Base-by-base conservation (phyloP, 148 eudicot species). In the Talinum fruticosum region DNA sequence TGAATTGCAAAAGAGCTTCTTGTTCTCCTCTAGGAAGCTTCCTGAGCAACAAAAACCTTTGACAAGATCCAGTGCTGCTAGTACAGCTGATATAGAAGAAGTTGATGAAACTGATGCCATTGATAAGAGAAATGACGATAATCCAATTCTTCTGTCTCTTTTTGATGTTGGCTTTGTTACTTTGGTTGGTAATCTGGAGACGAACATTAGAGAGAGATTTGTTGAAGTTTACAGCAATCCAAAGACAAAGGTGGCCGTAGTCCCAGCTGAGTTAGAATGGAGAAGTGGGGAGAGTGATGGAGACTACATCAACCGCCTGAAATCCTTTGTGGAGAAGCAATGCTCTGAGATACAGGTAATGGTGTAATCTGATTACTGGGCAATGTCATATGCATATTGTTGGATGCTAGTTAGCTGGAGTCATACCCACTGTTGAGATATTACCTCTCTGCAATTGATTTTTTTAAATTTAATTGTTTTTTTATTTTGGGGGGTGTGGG, bases 271-370 rank as follows among this genome's bases (percentile, higher is more conserved):
- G 66, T 73, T 96, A 66, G 99, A 96, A 77, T 89, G 84, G 78
- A 88, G 78, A 78, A 86, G 85, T 77, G 92, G 87, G 73, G 99
- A 96, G 83, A 89, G 73, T 78, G 98, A 93, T 67, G 79, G 78
- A 62, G 95, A 91, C 73, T 93, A 96, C 76, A 86, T 89, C 82
- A 81, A 82, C 57, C 91, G 99, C 79, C 85, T 96, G 51, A 90
- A 89, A 77, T 80, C 85, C n/a, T 91, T 96, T 77, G 85, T 93
- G 78, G 90, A 91, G 84, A 91, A 91, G 82, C 99, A 96, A 77
- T 91, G 97, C 83, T 85, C 86, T 57, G 99, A 96, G 87, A 90
- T 93, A 73, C 99, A 96, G 99, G 99, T 90, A 85, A 62, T 29
- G 30, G 13, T 14, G 8, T 23, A 15, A 29, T 72, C 36, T 72